Conservation (phyloP, 2,329 filamentous ascomycete genomes). For the Ophiocordyceps robertsii region DNA sequence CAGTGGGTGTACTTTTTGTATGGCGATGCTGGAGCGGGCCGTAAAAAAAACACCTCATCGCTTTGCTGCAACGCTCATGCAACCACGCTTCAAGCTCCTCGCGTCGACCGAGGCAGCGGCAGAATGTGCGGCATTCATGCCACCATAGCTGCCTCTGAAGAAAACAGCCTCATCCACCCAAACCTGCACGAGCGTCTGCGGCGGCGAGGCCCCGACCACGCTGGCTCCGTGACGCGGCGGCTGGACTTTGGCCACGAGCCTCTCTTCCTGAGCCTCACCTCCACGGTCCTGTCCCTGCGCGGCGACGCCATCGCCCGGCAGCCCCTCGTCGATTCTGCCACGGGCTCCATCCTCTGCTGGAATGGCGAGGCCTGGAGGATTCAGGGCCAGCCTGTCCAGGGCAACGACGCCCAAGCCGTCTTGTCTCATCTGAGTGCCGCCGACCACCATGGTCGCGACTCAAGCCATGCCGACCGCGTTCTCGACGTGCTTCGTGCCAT, state of each 20-base stretch:
- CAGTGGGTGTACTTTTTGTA: too few relatives aligned
- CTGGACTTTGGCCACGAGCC: slow-evolving; percentile 10
- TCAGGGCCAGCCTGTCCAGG: slow-evolving; percentile 38
- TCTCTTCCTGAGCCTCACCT: slow-evolving; percentile 50
- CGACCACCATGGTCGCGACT: slow-evolving; percentile 7
- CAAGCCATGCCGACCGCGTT: slow-evolving; percentile 17
- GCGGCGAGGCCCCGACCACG: slow-evolving; percentile 47
- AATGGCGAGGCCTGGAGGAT: slow-evolving; percentile 94
- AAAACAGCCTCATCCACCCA: slow-evolving; percentile 12
- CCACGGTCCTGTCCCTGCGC: slow-evolving; percentile 83
- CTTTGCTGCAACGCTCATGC: too few relatives aligned
- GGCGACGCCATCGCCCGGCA: slow-evolving; percentile 59
- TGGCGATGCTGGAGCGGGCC: too few relatives aligned
- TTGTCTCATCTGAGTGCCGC: slow-evolving; percentile 44
- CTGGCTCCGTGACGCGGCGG: slow-evolving; percentile 26
- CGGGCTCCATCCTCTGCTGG: slow-evolving; percentile 72
- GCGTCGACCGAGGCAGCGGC: neutral
- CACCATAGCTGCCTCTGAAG: slow-evolving; percentile 24
- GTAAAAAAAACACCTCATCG: too few relatives aligned
- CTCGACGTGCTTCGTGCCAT: slow-evolving; percentile 44
- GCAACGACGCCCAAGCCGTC: slow-evolving; percentile 67
- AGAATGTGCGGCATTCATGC: slow-evolving; percentile 50
- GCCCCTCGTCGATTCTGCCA: slow-evolving; percentile 47
- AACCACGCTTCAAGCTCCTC: neutral
- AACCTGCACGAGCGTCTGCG: slow-evolving; percentile 31